Base-by-base conservation (phyloP, 225 moss, liverwort and hornwort species). In the Sphagnum contortum region DNA sequence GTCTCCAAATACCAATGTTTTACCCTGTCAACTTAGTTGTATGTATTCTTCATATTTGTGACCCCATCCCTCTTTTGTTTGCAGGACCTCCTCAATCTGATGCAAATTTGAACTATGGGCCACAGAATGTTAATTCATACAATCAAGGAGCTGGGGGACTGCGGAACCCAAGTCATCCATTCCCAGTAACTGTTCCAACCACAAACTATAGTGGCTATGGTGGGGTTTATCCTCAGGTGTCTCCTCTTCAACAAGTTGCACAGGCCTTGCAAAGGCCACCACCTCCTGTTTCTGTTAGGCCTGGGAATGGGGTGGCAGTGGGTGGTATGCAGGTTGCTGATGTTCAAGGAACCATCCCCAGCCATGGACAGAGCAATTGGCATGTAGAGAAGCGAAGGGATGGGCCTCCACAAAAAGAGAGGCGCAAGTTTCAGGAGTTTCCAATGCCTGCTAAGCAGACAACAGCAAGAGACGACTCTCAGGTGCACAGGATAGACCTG, bases 391-490 rank as follows among this genome's bases (percentile, higher is more conserved):
- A 74, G 69, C 72, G 70, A 59, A 48, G 45, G 45, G 51, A 61
- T 52, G 70, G 79, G 50, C 76, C 82, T 65, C 59, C 63, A 29
- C 79, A 67, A 62, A 81, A 57, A 61, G 90, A 90, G 57, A 79
- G 87, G 59, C 90, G 90, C 72, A 94, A 94, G 81, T 94, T 94
- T 71, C 88, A 94, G 67, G 93, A 94, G 76, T 88, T 83, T 75
- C 90, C 79, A 63, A 76, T 77, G 59, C 82, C 78, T 54, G 79
- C 70, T 55, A 94, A 88, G 81, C 80, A 66, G 54, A 73, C 66
- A 68, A 73, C 66, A 68, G 62, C 78, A 74, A 73, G 68, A 64
- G 86, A 90, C 62, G 74, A 72, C 70, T 48, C 63, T 77, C 77
- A 94, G 90, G 93, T 94, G 52, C 29, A 29, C 29, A 29, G 58